Conservation (phyloP, 257 asterid genomes). For the Eucommia ulmoides region DNA sequence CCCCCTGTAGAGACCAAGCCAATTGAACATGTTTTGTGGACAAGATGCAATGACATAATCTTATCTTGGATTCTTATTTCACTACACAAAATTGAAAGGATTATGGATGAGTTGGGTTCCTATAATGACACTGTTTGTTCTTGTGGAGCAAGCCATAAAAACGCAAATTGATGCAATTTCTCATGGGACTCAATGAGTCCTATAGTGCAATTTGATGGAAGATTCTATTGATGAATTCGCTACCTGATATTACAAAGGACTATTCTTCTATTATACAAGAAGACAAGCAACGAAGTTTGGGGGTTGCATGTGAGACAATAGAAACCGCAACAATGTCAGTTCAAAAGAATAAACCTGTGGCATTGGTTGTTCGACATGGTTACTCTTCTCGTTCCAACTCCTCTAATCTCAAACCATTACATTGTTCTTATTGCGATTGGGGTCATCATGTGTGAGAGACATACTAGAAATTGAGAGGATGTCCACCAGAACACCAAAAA, state of each 20-base stretch:
- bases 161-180: conserved; percentile 1
- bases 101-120: background rate
- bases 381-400: background rate
- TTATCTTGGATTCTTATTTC: background rate
- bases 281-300: background rate
- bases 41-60: background rate
- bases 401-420: conserved; percentile 3
- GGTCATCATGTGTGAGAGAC: background rate
- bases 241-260: conserved; percentile 1
- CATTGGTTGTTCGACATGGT: conserved; percentile 1
- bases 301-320: background rate
- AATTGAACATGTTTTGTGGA: background rate
- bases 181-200: conserved; percentile 4
- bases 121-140: conserved; percentile 1
- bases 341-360: background rate
- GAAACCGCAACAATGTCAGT: background rate
- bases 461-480: background rate
- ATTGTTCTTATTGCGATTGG: conserved; percentile 1
- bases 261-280: background rate
- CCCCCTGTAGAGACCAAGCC: background rate
- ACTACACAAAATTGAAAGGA: background rate
- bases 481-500: background rate
- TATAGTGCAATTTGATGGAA: background rate
- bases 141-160: background rate
- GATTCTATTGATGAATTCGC: background rate